Conservation (phyloP, 2,329 filamentous ascomycete species). For the Parastagonospora avenae region DNA sequence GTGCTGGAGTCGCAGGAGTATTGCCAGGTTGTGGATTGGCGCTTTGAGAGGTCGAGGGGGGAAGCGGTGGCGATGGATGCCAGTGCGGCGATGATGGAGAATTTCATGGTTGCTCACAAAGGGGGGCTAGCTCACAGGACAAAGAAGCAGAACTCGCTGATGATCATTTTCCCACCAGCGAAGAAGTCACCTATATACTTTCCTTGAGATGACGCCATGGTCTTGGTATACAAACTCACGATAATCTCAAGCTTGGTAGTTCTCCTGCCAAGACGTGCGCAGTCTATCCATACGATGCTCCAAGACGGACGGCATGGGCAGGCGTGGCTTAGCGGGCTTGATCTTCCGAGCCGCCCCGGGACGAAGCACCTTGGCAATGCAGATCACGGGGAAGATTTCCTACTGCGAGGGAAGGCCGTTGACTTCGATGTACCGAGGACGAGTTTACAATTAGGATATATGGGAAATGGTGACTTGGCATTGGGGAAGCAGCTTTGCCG, state of each 20-base stretch:
- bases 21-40: not conserved
- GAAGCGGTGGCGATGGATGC: not conserved
- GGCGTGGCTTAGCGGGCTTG: not conserved
- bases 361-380: not conserved
- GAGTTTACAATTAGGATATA: not conserved
- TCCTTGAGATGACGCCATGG: not conserved
- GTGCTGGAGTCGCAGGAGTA: not conserved
- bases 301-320: not conserved
- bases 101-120: not conserved
- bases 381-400: not conserved
- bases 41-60: not conserved
- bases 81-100: not conserved
- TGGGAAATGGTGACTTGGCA: too few relatives aligned
- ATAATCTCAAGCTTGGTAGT: too few relatives aligned
- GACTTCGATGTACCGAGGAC: too few relatives aligned
- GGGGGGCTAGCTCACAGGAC: too few relatives aligned
- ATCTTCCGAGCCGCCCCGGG: not conserved
- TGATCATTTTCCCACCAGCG: not conserved
- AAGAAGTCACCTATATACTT: not conserved
- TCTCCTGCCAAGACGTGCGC: not conserved
- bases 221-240: not conserved
- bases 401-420: too few relatives aligned
- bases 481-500: too few relatives aligned
- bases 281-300: not conserved
- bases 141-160: too few relatives aligned